Base-by-base conservation (phyloP, 2,329 filamentous ascomycete species). In the Paraconiothyrium brasiliense region DNA sequence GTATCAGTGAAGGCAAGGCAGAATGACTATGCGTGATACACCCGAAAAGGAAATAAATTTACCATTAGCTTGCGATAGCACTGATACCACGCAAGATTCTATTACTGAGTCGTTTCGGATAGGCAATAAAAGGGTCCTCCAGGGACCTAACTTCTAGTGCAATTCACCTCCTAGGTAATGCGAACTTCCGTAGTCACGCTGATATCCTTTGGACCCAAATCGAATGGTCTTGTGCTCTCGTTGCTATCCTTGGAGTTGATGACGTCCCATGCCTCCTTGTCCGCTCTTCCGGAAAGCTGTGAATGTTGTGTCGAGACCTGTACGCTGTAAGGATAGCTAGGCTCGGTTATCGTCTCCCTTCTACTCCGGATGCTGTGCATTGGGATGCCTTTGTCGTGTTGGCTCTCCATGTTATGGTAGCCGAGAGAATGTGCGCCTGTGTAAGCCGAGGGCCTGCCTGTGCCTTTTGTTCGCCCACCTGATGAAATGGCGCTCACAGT, bases 401-500 rank as follows among this genome's bases (percentile, higher is more conserved):
- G 20, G 6, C 65, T 65, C 14, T 43, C 60, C 41, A 63, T 64
- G 34, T 69, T 69, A 8, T 68, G 63, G 58, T 71, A 71, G n/a
- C 70, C 70, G 24, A 67, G 55, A 4, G 67, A 65, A 24, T 37
- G 58, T 6, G 58, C 55, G 30, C 60, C 62, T 43, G 65, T 62
- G 48, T 65, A 62, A n/a, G 57, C 62, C 4, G 61, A 61, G 3
- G 51, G 49, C 34, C 55, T 64, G 27, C 63, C 63, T 11, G 56
- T 58, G 14, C 54, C 65, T 46, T 62, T 64, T 24, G 68, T 57
- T 49, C 67, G 57, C 49, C 62, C 61, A 3, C 62, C 61, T 20
- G 64, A 64, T 43, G 70, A 71, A 32, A 71, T 66, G 2, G 67
- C 65, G 32, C 70, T 67, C 57, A 68, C 68, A 1, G 68, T 69